Conservation (phyloP, 2,329 filamentous ascomycete species). For the Teratosphaeria zuluensis region DNA sequence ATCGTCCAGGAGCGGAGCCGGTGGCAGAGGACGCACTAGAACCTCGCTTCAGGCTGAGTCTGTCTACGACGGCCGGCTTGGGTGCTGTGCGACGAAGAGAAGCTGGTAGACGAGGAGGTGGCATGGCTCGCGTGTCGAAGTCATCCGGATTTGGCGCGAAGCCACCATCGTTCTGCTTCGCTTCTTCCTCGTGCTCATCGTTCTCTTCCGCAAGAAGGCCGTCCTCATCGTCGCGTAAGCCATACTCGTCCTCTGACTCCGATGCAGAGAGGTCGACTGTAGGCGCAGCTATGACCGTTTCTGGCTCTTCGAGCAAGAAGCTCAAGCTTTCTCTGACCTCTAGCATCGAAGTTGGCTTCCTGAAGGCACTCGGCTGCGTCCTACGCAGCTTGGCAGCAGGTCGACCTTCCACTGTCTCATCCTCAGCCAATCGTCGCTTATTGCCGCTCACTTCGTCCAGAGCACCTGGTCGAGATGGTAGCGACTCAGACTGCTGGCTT, state of each 20-base stretch:
- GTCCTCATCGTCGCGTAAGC: slow-evolving; percentile 27
- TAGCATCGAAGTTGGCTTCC: slow-evolving; percentile 62
- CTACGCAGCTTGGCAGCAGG: slow-evolving; percentile 24
- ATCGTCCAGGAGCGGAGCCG: slow-evolving; percentile 7
- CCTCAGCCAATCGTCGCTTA: slow-evolving; percentile 16
- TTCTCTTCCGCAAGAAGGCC: slow-evolving; percentile 45
- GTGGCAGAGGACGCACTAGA: slow-evolving; percentile 12
- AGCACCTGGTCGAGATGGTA: slow-evolving; percentile 5
- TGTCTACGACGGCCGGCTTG: slow-evolving; percentile 52
- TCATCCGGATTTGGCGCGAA: slow-evolving; percentile 18
- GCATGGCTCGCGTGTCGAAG: slow-evolving; percentile 14
- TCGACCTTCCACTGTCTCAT: background rate
- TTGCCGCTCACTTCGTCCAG: slow-evolving; percentile 22
- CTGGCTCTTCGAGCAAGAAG: slow-evolving; percentile 62
- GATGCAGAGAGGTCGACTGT: slow-evolving; percentile 40
- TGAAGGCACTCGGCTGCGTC: slow-evolving; percentile 30
- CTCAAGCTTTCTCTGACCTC: slow-evolving; percentile 80
- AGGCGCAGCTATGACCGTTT: slow-evolving; percentile 15
- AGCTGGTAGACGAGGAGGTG: slow-evolving; percentile 30
- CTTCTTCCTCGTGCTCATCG: slow-evolving; percentile 35
- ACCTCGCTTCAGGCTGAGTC: slow-evolving; percentile 53
- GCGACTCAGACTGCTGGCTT: slow-evolving; percentile 17
- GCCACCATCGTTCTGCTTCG: slow-evolving; percentile 23
- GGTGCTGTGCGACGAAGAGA: slow-evolving; percentile 29
- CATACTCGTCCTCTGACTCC: slow-evolving; percentile 36